phyloP scores from a whole-genome alignment of 2,329 filamentous ascomycete genomes.

The Colletotrichum limetticola region DNA sequence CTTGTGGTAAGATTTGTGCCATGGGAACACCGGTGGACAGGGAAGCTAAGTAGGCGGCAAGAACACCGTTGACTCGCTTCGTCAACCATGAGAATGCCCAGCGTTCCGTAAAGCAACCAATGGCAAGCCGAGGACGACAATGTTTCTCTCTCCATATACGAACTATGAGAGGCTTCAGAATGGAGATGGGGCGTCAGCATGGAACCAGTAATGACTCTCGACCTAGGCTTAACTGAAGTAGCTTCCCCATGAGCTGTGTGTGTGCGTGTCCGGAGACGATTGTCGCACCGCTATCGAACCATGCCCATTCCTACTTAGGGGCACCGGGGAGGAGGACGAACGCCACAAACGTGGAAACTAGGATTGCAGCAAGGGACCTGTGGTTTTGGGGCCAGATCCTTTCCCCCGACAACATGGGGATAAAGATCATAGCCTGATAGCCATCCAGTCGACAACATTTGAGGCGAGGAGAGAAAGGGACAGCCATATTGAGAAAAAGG shows the following conservation, averaged over 20 bases:
- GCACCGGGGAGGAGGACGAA: not conserved
- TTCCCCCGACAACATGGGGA: not conserved
- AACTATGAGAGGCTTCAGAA: not conserved
- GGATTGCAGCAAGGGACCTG: not conserved
- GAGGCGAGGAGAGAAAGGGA: not conserved
- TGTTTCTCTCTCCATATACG: not conserved
- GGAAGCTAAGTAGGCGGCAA: not conserved
- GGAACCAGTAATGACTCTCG: not conserved
- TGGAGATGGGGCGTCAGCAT: not conserved
- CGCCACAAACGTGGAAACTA: not conserved
- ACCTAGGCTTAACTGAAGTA: not conserved
- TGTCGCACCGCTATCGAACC: not conserved
- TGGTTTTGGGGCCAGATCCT: not conserved
- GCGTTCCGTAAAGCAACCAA: not conserved
- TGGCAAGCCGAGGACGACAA: not conserved
- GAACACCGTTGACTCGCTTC: not conserved
- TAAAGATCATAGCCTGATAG: not conserved
- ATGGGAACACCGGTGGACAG: not conserved
- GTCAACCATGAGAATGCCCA: not conserved
- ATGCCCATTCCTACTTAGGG: not conserved
- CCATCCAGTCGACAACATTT: not conserved
- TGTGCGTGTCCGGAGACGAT: not conserved
- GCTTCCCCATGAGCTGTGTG: not conserved
- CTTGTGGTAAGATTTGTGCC: not conserved
- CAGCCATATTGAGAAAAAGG: not conserved